phyloP scores from a whole-genome alignment of 768 basidiomycete species.

The Tricholoma saponaceum region DNA sequence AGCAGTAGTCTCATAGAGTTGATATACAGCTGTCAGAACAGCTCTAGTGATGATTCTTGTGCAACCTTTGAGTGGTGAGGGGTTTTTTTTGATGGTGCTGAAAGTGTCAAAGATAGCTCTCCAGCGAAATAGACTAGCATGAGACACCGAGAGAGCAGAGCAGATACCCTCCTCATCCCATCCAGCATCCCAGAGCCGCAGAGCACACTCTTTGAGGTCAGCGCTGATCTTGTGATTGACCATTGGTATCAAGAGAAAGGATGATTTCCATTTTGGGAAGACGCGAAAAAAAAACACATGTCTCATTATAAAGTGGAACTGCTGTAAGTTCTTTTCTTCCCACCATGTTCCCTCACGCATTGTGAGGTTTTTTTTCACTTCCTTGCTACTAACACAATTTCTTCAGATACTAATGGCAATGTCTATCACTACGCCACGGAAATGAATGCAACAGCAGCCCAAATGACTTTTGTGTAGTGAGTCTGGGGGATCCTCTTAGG shows the following conservation, averaged over 20 bases:
- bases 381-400: too few species aligned
- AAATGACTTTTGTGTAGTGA: too few species aligned
- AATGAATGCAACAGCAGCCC: too few species aligned
- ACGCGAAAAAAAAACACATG: too few species aligned
- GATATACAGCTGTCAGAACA: slow-evolving; percentile 12
- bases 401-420: too few species aligned
- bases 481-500: too few species aligned
- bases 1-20: neutral
- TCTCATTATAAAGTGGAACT: too few species aligned
- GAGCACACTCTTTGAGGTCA: slow-evolving; percentile 22
- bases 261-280: neutral
- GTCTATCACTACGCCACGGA: too few species aligned
- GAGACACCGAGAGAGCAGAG: slow-evolving; percentile 18
- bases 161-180: slow-evolving; percentile 18
- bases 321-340: too few species aligned
- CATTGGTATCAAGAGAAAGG: slow-evolving; percentile 6
- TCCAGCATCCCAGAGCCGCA: slow-evolving; percentile 18
- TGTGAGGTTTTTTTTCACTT: too few species aligned
- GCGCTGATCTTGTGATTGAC: slow-evolving; percentile 19
- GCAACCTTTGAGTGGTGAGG: slow-evolving; percentile 14
- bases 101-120: slow-evolving; percentile 14
- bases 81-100: slow-evolving; percentile 10
- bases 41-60: slow-evolving; percentile 13
- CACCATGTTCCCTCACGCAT: too few species aligned
- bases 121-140: slow-evolving; percentile 22